Conservation (phyloP, 129 eudicot species). For the Calendula officinalis region DNA sequence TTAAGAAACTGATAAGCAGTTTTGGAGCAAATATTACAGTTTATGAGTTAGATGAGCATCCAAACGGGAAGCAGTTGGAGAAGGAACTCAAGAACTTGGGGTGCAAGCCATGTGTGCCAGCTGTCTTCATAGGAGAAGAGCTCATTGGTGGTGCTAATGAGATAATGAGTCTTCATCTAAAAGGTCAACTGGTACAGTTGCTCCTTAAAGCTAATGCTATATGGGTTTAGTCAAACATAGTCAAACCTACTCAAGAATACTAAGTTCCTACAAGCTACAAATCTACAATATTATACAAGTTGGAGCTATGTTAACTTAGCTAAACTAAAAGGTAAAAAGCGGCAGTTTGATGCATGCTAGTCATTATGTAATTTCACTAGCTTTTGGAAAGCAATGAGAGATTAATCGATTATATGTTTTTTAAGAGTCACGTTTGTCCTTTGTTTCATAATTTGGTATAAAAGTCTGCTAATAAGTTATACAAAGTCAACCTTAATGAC, state of each 20-base stretch:
- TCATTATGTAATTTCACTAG: conserved; percentile 19
- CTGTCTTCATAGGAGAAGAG: conserved; percentile 60
- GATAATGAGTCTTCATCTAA: conserved; percentile 70
- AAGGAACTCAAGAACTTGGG: conserved; percentile 52
- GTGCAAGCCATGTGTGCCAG: conserved; percentile 61
- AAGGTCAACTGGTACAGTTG: conserved; percentile 58
- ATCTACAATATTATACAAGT: conserved; percentile 2
- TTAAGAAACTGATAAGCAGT: conserved; percentile 53
- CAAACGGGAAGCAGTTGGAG: conserved; percentile 55
- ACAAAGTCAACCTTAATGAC: too few species aligned
- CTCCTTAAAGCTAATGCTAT: conserved; percentile 78
- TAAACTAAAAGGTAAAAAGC: not conserved
- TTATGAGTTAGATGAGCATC: conserved; percentile 64
- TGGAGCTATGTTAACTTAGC: conserved; percentile 11
- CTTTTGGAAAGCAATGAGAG: conserved; percentile 20
- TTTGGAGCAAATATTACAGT: conserved; percentile 69
- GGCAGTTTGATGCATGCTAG: conserved; percentile 20
- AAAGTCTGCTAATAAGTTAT: not conserved
- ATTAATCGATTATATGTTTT: too few species aligned
- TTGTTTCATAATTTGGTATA: not conserved
- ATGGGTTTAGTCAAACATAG: conserved; percentile 48
- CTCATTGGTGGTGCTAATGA: conserved; percentile 79
- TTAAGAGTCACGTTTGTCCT: not conserved
- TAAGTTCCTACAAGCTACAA: conserved; percentile 3
- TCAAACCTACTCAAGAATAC: not conserved